Base-by-base conservation (phyloP, 352 stramenopile species). In the Globisporangium paddicum region DNA sequence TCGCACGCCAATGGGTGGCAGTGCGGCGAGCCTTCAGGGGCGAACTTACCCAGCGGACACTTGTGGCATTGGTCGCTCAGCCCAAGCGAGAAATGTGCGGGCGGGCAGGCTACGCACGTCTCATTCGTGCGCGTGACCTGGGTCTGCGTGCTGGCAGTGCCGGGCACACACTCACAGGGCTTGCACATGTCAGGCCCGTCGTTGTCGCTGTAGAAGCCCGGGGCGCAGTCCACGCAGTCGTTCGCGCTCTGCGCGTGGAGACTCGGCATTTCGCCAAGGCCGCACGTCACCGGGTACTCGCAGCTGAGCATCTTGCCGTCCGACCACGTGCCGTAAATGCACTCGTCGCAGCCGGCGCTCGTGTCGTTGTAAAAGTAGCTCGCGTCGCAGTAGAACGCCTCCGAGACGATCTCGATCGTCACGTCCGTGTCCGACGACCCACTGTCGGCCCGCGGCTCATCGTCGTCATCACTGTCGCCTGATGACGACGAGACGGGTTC, bases 261-360 rank as follows among this genome's bases (percentile, higher is more conserved):
- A 41, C 35, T 37, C 14, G 68, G 68, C 68, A 75, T 74, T 23
- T 32, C 10, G 34, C 71, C 68, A 2, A 58, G 2, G 25, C 25
- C 42, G 40, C 71, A 79, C 19, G 50, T 47, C 21, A 79, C 71
- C 0, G 71, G 71, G 51, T 76, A 76, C 54, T 62, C 60, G 52
- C 71, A 79, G 40, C 7, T 67, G 32, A 52, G 60, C 71, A 79
- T 79, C 40, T 68, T 67, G 55, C 71, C 71, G 47, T 72, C 68
- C 32, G 71, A 79, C 68, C 68, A 79, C 40, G 68, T 79, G 58
- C 71, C 71, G 57, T 75, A 79, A 45, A 65, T 45, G 50, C 71
- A 79, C 46, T 79, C 71, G 23, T 55, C 59, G 38, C 71, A 79
- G 8, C 23, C 57, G 5, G 41, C 25, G 28, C 41, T 30, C 8